Evolutionary conservation across 2,329 filamentous ascomycete genomes (phyloP).

Genomic region (Lasiodiplodia sp.): DNA sequence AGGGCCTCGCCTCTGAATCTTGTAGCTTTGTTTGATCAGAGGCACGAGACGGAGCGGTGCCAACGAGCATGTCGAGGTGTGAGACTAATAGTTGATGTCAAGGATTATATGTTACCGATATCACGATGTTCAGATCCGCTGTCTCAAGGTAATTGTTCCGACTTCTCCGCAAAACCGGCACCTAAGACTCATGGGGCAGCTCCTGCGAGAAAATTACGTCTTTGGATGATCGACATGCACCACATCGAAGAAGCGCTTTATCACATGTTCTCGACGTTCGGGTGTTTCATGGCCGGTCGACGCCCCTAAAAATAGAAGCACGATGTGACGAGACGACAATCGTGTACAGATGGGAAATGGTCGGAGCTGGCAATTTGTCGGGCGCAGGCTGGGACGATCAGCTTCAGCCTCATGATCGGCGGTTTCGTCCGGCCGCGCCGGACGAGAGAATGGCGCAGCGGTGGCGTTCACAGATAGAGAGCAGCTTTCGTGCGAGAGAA

Average conservation of each 20-base stretch:
- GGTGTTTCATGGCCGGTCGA: not conserved
- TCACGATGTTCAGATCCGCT: not conserved
- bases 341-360: not conserved
- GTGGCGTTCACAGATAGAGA: not conserved
- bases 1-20: not conserved
- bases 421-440: slow-evolving; percentile 7
- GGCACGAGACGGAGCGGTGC: not conserved
- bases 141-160: slow-evolving; percentile 12
- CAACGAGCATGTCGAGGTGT: not conserved
- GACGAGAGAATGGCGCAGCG: not conserved
- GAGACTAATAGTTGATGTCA: not conserved
- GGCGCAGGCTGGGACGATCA: not conserved
- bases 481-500: not conserved
- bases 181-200: slow-evolving; percentile 16
- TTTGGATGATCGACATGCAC: slow-evolving; percentile 12
- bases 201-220: slow-evolving; percentile 19
- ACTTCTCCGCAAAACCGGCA: slow-evolving; percentile 15
- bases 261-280: slow-evolving; percentile 7
- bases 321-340: not conserved
- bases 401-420: slow-evolving; percentile 21
- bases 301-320: not conserved
- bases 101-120: not conserved
- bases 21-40: not conserved
- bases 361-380: slow-evolving; percentile 19
- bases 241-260: not conserved